phyloP scores from a whole-genome alignment of 148 eudicot species.

The Rhododendron simsii region DNA sequence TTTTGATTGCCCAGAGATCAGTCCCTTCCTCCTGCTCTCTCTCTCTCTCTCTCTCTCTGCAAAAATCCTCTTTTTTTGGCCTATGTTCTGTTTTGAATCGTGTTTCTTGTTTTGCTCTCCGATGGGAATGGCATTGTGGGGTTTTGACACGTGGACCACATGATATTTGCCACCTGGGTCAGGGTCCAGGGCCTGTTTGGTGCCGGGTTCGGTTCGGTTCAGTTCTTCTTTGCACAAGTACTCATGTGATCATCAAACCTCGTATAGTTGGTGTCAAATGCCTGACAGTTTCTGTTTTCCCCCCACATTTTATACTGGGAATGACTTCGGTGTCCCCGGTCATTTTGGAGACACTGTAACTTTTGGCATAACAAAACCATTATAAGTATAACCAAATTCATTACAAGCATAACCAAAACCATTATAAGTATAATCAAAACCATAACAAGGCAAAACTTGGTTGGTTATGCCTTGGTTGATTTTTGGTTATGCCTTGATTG shows the following conservation, averaged over 20 bases:
- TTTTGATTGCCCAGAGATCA: too few species aligned
- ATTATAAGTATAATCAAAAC: too few species aligned
- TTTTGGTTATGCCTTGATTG: too few species aligned
- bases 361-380: too few species aligned
- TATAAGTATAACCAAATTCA: too few species aligned
- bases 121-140: not conserved
- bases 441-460: too few species aligned
- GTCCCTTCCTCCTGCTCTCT: not conserved
- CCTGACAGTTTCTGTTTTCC: not conserved
- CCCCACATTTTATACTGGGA: too few species aligned
- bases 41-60: not conserved
- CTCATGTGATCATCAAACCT: not conserved
- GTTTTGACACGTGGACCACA: constrained; percentile 14
- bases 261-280: constrained; percentile 15
- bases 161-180: constrained; percentile 9
- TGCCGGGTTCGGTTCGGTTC: not conserved
- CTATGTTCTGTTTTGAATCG: not conserved
- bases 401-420: too few species aligned
- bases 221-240: too few species aligned
- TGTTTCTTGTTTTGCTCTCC: not conserved
- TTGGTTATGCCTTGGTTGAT: too few species aligned
- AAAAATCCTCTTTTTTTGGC: not conserved
- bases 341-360: too few species aligned
- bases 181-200: not conserved
- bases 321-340: too few species aligned